These are phyloP conservation scores for Botrytis paeoniae DNA, from an alignment of 2,329 filamentous ascomycete species.

Conservation along the genomic window DNA sequence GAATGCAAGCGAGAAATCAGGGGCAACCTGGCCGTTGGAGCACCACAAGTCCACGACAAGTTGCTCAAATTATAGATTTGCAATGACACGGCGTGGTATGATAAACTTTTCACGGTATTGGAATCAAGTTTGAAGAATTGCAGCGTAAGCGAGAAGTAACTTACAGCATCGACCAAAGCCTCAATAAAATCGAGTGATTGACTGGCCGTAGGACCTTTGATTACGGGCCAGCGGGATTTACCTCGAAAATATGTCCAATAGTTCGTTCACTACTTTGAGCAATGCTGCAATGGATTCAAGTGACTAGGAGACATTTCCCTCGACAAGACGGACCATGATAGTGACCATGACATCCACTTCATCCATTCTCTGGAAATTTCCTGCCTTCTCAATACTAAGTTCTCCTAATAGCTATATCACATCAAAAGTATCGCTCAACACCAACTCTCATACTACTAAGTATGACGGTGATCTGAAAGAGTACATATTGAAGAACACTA, in stretches of 20 bases:
- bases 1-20: not conserved
- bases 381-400: not conserved
- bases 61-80: not conserved
- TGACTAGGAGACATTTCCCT: fast-evolving
- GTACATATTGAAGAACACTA: not conserved
- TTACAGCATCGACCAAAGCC: not conserved
- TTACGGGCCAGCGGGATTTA: fast-evolving
- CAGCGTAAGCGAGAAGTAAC: not conserved
- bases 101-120: not conserved
- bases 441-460: not conserved
- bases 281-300: fast-evolving
- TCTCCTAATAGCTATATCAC: not conserved
- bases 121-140: not conserved
- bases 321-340: not conserved
- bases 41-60: not conserved
- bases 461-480: not conserved
- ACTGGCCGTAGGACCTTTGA: not conserved
- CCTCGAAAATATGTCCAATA: not conserved
- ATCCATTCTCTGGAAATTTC: not conserved
- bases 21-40: not conserved
- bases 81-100: too few species aligned
- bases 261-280: not conserved
- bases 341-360: not conserved
- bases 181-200: not conserved
- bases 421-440: fast-evolving